Conservation (phyloP, 164 flowering plant species). For the Nymphaea thermarum region DNA sequence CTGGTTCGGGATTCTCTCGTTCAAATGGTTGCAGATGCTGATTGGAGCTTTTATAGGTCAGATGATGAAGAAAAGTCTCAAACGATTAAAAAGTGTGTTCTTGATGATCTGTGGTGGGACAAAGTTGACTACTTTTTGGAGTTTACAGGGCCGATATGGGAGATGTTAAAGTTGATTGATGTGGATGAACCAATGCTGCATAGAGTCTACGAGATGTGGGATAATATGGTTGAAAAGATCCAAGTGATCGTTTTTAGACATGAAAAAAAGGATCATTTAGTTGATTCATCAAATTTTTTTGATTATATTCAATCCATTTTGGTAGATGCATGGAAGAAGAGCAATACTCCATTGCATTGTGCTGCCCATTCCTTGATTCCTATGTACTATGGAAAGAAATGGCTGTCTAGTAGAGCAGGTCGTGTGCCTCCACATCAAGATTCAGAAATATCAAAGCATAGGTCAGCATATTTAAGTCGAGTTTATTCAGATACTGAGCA, state of each 20-base stretch:
- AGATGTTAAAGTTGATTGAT: background rate
- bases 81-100: background rate
- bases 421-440: conserved; percentile 2
- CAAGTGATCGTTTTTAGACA: background rate
- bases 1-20: background rate
- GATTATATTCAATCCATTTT: background rate
- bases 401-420: background rate
- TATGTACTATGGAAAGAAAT: background rate
- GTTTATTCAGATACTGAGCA: background rate
- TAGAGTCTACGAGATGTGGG: conserved; percentile 1
- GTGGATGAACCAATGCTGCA: background rate
- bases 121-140: background rate
- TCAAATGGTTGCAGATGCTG: background rate
- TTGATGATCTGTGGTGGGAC: conserved; percentile 3
- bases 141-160: background rate
- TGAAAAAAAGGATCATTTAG: background rate
- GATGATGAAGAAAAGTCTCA: conserved; percentile 1
- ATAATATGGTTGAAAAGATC: background rate
- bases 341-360: background rate
- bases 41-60: background rate
- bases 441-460: background rate
- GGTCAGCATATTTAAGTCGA: background rate
- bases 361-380: background rate
- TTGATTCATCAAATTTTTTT: background rate
- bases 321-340: background rate